A percentile compares a stretch with the other conserved stretches of the same genome.
These are phyloP conservation scores for Fusarium sp. DNA, from an alignment of 2,329 filamentous ascomycete genomes.

Conservation along the genomic window DNA sequence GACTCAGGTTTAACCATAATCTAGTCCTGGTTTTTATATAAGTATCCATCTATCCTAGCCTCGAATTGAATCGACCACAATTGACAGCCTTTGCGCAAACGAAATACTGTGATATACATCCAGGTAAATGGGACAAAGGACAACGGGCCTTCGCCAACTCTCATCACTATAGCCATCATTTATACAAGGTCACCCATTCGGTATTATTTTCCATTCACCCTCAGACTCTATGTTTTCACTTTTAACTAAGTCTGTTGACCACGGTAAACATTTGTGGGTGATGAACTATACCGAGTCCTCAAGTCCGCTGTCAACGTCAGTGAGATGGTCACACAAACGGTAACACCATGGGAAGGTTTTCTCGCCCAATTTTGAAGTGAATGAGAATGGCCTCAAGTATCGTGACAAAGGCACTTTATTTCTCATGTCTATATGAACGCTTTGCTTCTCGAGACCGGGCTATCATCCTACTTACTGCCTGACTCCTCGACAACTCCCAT, in stretches of 20 bases:
- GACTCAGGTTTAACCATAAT: not conserved
- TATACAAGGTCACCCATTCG: not conserved
- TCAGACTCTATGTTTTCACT: too few species aligned
- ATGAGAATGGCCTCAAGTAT: not conserved
- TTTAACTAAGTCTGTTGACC: not conserved
- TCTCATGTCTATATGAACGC: constrained; percentile 6
- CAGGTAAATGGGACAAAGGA: not conserved
- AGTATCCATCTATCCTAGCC: not conserved
- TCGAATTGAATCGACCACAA: too few species aligned
- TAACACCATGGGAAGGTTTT: constrained; percentile 27
- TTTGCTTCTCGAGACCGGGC: not conserved
- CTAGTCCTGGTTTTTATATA: not conserved
- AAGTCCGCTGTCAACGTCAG: constrained; percentile 2
- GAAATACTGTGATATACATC: not conserved
- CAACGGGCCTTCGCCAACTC: not conserved
- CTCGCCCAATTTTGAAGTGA: constrained; percentile 6
- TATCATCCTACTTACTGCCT: not conserved
- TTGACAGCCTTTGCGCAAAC: not conserved
- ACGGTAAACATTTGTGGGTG: not conserved
- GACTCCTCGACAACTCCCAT: not conserved
- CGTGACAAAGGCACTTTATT: not conserved
- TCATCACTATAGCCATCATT: not conserved
- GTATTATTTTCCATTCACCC: not conserved
- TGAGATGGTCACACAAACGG: constrained; percentile 28
- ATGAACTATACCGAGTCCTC: constrained; percentile 1